Evolutionary conservation across 345 rosid species (phyloP).

Genomic region (Luvunga scandens): DNA sequence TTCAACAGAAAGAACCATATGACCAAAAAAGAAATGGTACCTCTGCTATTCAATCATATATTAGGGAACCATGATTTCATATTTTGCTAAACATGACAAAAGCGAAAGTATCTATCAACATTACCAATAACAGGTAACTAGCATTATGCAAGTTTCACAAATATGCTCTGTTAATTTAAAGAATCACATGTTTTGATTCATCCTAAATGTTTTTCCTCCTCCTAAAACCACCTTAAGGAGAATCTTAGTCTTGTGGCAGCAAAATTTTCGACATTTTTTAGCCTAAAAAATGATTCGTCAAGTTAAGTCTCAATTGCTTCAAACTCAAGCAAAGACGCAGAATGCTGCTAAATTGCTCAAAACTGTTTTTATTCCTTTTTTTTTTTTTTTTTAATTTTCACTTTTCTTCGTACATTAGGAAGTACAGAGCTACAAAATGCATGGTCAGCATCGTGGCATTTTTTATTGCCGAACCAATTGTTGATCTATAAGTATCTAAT

Average conservation of each 20-base stretch:
- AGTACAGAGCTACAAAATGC: not conserved
- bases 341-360: not conserved
- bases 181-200: not conserved
- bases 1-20: no score
- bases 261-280: no score
- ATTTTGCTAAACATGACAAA: not conserved
- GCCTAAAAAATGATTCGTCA: not conserved
- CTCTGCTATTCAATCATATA: not conserved
- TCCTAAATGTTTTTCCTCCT: not conserved
- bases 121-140: no score
- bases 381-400: not conserved
- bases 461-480: no score
- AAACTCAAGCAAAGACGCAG: not conserved
- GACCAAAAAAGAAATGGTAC: not conserved
- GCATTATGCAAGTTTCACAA: no score
- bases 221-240: not conserved
- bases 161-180: no score
- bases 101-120: no score
- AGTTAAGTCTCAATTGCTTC: no score
- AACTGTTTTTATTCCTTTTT: not conserved
- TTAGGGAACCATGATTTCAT: not conserved
- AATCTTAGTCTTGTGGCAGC: not conserved
- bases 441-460: no score
- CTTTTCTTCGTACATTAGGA: not conserved
- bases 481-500: no score